These are phyloP conservation scores for Millerozyma acaciae DNA, from an alignment of 805 yeast genomes.

Conservation along the genomic window DNA sequence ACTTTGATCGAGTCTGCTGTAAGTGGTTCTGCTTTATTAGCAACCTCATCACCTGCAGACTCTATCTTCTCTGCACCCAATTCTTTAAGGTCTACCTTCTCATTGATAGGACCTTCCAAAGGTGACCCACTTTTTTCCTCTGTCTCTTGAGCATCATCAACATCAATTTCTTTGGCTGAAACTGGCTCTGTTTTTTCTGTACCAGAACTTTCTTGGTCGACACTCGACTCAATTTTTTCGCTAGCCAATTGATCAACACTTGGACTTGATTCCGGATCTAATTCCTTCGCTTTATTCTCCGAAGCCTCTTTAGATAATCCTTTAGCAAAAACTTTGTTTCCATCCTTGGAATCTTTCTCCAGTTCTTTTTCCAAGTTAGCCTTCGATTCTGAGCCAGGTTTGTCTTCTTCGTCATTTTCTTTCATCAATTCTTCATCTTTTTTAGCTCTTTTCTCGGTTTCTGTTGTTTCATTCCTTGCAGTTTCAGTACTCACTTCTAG, in stretches of 20 bases:
- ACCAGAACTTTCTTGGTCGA: constrained; percentile 1
- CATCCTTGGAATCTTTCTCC: neutral
- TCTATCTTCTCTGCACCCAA: neutral
- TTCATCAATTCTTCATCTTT: neutral
- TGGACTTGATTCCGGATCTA: neutral
- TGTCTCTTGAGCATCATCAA: neutral
- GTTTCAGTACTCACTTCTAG: too few relatives aligned
- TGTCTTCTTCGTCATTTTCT: neutral
- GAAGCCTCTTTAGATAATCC: constrained; percentile 2
- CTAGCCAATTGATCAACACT: neutral
- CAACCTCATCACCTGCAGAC: constrained; percentile 4
- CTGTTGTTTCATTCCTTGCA: too few relatives aligned
- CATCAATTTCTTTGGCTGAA: constrained; percentile 4
- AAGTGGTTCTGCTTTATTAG: constrained; percentile 6
- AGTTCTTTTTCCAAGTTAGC: neutral
- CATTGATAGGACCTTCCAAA: neutral
- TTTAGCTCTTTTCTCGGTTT: neutral
- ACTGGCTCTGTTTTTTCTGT: constrained; percentile 10
- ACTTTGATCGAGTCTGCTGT: constrained; percentile 6
- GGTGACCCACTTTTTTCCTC: neutral
- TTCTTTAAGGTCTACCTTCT: neutral
- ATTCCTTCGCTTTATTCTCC: neutral
- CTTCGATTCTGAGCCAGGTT: neutral
- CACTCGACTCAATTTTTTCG: constrained; percentile 1
- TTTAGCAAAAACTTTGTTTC: constrained; percentile 1